phyloP scores from a whole-genome alignment of 2,329 filamentous ascomycete species.

The Cytospora paraplurivora region DNA sequence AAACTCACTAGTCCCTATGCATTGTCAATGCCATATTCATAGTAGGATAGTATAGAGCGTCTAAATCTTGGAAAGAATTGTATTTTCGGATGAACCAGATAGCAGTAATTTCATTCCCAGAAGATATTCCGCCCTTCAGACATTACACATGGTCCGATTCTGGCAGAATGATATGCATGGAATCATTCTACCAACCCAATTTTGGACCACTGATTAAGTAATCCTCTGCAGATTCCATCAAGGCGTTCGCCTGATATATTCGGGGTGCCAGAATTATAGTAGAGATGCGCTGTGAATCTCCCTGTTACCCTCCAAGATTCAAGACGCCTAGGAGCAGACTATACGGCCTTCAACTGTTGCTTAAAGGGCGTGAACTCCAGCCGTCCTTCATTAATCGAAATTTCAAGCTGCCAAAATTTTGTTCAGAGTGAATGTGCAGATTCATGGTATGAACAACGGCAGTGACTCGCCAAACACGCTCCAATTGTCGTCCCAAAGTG shows the following conservation, averaged over 20 bases:
- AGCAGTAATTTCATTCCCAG: not conserved
- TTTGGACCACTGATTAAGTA: not conserved
- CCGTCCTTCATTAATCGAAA: not conserved
- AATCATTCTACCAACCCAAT: not conserved
- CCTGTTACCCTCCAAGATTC: not conserved
- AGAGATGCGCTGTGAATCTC: not conserved
- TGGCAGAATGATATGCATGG: not conserved
- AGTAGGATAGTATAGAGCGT: not conserved
- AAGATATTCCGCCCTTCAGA: not conserved
- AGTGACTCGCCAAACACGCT: slow-evolving; percentile 39
- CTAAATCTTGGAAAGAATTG: too few relatives aligned
- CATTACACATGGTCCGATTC: not conserved
- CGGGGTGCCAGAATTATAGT: not conserved
- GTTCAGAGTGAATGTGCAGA: slow-evolving; percentile 1
- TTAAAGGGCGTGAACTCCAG: not conserved
- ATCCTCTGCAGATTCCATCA: not conserved
- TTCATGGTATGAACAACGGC: slow-evolving; percentile 30
- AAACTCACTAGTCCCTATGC: not conserved
- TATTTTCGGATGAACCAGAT: not conserved
- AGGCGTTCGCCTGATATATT: not conserved
- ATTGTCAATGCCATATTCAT: not conserved
- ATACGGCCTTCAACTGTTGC: not conserved
- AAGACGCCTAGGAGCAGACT: not conserved
- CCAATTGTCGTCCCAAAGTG: slow-evolving; percentile 40
- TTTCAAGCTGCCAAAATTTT: not conserved